A percentile compares a stretch with the other conserved stretches of the same genome.
These are phyloP conservation scores for Hyphodiscus hymeniophilus DNA, from an alignment of 495 filamentous ascomycete species.

Conservation along the genomic window DNA sequence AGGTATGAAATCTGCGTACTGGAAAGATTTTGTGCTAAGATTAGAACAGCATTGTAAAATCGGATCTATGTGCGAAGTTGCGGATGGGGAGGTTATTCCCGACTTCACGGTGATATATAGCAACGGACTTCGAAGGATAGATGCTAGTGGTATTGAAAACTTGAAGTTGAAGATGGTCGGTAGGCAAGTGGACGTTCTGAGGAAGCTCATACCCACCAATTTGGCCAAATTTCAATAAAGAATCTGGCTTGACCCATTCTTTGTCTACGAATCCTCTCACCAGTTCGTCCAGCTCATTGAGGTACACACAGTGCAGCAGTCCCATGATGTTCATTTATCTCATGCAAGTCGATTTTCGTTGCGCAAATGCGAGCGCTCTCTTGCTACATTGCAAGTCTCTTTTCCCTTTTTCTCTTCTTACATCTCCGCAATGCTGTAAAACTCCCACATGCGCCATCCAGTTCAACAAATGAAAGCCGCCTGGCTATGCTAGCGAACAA, in stretches of 20 bases:
- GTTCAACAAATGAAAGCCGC: slow-evolving; percentile 20
- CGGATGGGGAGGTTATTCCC: slow-evolving; percentile 43
- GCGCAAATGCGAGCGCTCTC: too few relatives aligned
- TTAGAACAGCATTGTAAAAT: slow-evolving; percentile 40
- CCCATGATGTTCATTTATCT: background rate
- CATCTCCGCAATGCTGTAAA: slow-evolving; percentile 3
- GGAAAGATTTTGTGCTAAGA: slow-evolving; percentile 1
- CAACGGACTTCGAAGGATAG: slow-evolving; percentile 44
- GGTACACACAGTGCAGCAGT: background rate
- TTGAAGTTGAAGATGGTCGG: slow-evolving; percentile 46
- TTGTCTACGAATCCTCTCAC: too few relatives aligned
- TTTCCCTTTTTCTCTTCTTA: background rate
- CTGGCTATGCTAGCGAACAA: slow-evolving; percentile 16
- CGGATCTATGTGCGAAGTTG: slow-evolving; percentile 43
- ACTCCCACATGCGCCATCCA: slow-evolving; percentile 10
- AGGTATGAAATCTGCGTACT: slow-evolving; percentile 33
- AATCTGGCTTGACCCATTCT: background rate
- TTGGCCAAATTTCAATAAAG: slow-evolving; percentile 46
- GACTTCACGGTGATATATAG: slow-evolving; percentile 64
- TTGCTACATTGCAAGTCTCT: background rate
- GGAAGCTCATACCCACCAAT: slow-evolving; percentile 54
- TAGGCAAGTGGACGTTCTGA: slow-evolving; percentile 55
- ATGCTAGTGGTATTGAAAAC: slow-evolving; percentile 45
- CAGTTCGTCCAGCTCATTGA: background rate
- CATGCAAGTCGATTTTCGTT: background rate